phyloP scores from a whole-genome alignment of 768 basidiomycete genomes.

The Suillus lakei region DNA sequence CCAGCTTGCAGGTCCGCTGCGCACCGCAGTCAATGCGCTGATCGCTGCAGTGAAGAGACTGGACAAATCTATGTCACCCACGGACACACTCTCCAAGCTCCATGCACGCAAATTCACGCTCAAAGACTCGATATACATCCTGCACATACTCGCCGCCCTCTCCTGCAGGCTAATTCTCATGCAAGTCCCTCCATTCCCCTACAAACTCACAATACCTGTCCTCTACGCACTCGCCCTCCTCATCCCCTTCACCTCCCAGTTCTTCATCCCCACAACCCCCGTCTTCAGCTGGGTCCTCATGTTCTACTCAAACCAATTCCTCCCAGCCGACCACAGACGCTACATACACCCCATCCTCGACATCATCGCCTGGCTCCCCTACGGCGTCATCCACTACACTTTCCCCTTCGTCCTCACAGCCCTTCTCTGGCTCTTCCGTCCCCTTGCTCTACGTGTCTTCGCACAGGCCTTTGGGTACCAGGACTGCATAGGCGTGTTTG shows the following conservation, averaged over 20 bases:
- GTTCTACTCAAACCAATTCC: slow-evolving; percentile 87
- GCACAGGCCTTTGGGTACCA: slow-evolving; percentile 90
- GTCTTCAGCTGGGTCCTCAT: slow-evolving; percentile 85
- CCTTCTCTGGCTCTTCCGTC: slow-evolving; percentile 88
- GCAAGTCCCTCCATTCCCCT: slow-evolving; percentile 68
- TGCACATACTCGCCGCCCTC: slow-evolving; percentile 62
- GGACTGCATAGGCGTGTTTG: slow-evolving; percentile 86
- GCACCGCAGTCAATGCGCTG: slow-evolving; percentile 48
- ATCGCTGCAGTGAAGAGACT: slow-evolving; percentile 66
- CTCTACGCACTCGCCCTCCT: slow-evolving; percentile 72
- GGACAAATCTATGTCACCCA: slow-evolving; percentile 78
- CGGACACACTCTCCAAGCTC: slow-evolving; percentile 64
- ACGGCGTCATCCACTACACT: slow-evolving; percentile 92
- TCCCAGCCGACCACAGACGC: slow-evolving; percentile 74
- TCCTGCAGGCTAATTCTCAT: slow-evolving; percentile 82
- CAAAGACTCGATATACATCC: slow-evolving; percentile 64
- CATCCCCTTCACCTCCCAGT: slow-evolving; percentile 87
- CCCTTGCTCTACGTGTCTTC: slow-evolving; percentile 83
- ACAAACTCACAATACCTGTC: slow-evolving; percentile 78
- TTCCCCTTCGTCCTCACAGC: slow-evolving; percentile 87
- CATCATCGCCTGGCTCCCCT: slow-evolving; percentile 94
- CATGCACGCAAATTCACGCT: slow-evolving; percentile 57
- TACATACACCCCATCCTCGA: slow-evolving; percentile 94
- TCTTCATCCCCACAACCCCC: slow-evolving; percentile 88
- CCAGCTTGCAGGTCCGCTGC: slow-evolving; percentile 10